phyloP scores from a whole-genome alignment of 2,329 filamentous ascomycete species.

The Beauveria australis region DNA sequence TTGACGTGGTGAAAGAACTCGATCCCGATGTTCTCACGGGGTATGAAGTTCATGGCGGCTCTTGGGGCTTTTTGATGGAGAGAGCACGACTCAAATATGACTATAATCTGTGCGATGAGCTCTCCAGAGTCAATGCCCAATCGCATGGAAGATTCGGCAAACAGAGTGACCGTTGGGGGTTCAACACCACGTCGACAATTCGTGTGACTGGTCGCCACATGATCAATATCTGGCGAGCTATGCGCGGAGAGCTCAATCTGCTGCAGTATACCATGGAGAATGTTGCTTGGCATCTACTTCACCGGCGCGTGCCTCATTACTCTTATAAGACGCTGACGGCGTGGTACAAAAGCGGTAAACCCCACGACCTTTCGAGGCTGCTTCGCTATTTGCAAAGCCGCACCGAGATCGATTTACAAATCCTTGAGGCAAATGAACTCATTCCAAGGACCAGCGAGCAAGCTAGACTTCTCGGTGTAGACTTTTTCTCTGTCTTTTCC shows the following conservation, averaged over 20 bases:
- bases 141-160: conserved; percentile 79
- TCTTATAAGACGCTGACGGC: conserved; percentile 66
- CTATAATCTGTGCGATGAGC: conserved; percentile 81
- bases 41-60: conserved; percentile 87
- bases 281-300: conserved; percentile 83
- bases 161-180: conserved; percentile 84
- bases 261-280: conserved; percentile 96
- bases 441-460: conserved; percentile 88
- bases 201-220: conserved; percentile 89
- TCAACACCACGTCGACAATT: conserved; percentile 87
- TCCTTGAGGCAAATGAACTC: conserved; percentile 83
- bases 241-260: conserved; percentile 85
- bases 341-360: conserved; percentile 68
- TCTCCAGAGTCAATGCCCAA: conserved; percentile 79
- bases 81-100: conserved; percentile 79
- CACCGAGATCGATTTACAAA: conserved; percentile 77
- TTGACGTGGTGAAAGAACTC: conserved; percentile 72
- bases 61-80: conserved; percentile 95
- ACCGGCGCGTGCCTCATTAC: conserved; percentile 83
- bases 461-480: conserved; percentile 82
- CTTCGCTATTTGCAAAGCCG: conserved; percentile 70
- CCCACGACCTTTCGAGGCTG: conserved; percentile 63
- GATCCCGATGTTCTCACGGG: conserved; percentile 93
- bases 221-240: conserved; percentile 95
- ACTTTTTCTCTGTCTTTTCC: conserved; percentile 95